Evolutionary conservation across 352 stramenopile species (phyloP), one percentile per base, ranked within the genome.

Genomic region (Pythium rishiriense): DNA sequence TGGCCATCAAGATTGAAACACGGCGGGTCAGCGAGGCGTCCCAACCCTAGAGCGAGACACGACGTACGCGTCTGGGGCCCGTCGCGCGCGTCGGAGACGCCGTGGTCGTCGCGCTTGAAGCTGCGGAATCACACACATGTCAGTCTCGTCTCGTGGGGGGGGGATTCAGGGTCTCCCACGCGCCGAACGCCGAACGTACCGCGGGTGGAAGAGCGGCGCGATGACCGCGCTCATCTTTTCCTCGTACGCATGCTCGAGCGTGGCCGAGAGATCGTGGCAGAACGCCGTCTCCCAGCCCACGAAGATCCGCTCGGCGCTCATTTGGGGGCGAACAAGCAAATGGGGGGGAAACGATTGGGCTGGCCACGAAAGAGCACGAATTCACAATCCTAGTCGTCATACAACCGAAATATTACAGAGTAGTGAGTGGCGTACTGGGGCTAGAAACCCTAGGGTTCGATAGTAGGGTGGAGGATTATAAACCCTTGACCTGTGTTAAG

Each of bases 141-240:
- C n/a, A n/a, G n/a, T n/a, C n/a, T n/a, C n/a, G n/a, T n/a, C n/a
- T n/a, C n/a, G n/a, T n/a, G n/a, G n/a, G n/a, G n/a, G n/a, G n/a
- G n/a, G n/a, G n/a, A n/a, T n/a, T n/a, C n/a, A n/a, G n/a, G n/a
- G n/a, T n/a, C n/a, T n/a, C n/a, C n/a, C n/a, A 15, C 46, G 2
- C 28, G 21, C 14, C 3, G 19, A n/a, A n/a, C n/a, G n/a, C n/a
- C n/a, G n/a, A n/a, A 41, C 65, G 45, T 59, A 92, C 83, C 83
- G 74, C 42, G 87, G 87, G 45, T 96, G 88, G 71, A 96, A 94
- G 24, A 97, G 73, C 28, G 89, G 86, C 29, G 76, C 79, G 35
- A 88, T 79, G 0, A 97, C 66, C 39, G 84, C 86, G 65, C 76
- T 90, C 72, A 93, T 85, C 65, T 90, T 88, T 62, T 93, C 84